phyloP scores from a whole-genome alignment of 441 rosid genomes.

The Flueggea neowawraea region DNA sequence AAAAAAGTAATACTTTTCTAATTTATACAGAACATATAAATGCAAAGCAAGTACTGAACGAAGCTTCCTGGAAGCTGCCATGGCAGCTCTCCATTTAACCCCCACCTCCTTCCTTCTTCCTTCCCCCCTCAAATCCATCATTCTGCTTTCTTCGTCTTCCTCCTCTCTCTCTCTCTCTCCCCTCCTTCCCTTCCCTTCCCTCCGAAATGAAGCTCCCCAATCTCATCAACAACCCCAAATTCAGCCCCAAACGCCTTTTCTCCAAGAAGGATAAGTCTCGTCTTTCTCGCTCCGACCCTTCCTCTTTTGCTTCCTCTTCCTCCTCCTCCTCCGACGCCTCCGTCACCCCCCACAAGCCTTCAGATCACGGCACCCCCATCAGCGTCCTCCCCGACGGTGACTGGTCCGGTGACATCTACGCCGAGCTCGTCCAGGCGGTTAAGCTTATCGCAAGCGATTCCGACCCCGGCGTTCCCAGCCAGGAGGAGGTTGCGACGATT shows the following conservation, averaged over 20 bases:
- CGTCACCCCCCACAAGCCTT: constrained; percentile 16
- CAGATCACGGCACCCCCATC: constrained; percentile 46
- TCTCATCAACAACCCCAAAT: constrained; percentile 24
- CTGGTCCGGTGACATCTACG: constrained; percentile 38
- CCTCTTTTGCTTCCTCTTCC: constrained; percentile 50
- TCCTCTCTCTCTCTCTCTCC: neutral
- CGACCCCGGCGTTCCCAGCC: constrained; percentile 47
- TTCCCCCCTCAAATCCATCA: constrained; percentile 11
- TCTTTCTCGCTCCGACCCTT: constrained; percentile 54
- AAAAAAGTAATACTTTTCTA: no score
- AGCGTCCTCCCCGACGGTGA: constrained; percentile 49
- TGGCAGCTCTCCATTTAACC: constrained; percentile 43
- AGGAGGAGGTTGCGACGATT: constrained; percentile 55
- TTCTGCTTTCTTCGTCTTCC: neutral
- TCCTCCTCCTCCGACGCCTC: constrained; percentile 40
- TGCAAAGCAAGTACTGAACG: constrained; percentile 11
- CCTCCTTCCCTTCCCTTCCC: neutral
- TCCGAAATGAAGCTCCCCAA: constrained; percentile 51
- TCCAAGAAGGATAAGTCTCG: constrained; percentile 39
- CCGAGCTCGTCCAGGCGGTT: constrained; percentile 50
- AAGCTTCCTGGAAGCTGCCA: constrained; percentile 85
- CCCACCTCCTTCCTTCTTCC: constrained; percentile 11
- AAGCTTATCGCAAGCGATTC: constrained; percentile 55
- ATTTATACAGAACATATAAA: neutral
- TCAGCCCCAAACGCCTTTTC: constrained; percentile 66